These are phyloP conservation scores for Paramecium bursaria DNA, from an alignment of 73 alveolate genomes.

Conservation along the genomic window DNA sequence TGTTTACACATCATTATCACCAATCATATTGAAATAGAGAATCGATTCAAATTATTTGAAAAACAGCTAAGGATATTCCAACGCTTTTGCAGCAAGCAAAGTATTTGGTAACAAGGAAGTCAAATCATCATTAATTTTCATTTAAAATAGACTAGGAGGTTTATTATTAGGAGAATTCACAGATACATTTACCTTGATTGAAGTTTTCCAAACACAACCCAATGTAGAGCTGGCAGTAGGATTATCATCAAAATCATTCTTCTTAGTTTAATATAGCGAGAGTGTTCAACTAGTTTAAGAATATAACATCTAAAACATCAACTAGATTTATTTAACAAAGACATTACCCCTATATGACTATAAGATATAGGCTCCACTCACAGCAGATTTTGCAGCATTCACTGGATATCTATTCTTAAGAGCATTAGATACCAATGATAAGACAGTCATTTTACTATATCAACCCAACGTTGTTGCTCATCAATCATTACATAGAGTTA, in stretches of 20 bases:
- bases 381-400: constrained; percentile 28
- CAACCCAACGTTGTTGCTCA: constrained; percentile 45
- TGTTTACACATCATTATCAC: constrained; percentile 7
- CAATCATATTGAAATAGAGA: neutral
- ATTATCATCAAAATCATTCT: constrained; percentile 21
- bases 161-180: constrained; percentile 33
- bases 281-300: neutral
- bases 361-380: constrained; percentile 14
- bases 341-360: constrained; percentile 11
- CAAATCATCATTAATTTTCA: constrained; percentile 5
- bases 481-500: constrained; percentile 11
- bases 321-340: constrained; percentile 20
- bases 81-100: neutral
- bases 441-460: constrained; percentile 31
- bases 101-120: constrained; percentile 39
- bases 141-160: neutral
- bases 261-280: constrained; percentile 14
- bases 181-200: no score
- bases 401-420: constrained; percentile 45
- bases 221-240: no score
- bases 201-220: no score
- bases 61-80: neutral
- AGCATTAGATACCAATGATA: constrained; percentile 23
- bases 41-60: neutral
- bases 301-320: constrained; percentile 2